Evolutionary conservation across 73 alveolate species (phyloP).

Genomic region (Blepharisma stoltei): DNA sequence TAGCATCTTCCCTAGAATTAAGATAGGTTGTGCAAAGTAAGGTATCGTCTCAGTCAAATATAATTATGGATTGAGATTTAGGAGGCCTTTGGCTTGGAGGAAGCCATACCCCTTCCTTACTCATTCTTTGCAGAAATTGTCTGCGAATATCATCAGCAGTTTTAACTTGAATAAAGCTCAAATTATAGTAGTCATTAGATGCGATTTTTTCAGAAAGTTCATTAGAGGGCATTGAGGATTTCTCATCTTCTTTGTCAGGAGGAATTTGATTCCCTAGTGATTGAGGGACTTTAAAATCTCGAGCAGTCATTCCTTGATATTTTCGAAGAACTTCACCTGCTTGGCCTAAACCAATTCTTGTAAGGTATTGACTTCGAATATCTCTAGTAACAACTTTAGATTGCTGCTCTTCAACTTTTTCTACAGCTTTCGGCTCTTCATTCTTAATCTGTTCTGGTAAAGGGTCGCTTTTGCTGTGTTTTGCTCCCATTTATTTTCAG

Average conservation of each 20-base stretch:
- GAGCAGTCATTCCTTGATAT: neutral
- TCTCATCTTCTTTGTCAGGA: neutral
- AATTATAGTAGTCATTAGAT: neutral
- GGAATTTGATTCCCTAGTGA: neutral
- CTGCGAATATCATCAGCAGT: constrained; percentile 43
- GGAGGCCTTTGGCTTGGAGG: constrained; percentile 62
- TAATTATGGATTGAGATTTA: constrained; percentile 69
- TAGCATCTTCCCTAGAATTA: constrained; percentile 65
- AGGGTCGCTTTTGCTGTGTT: too few species aligned
- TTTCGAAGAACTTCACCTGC: neutral
- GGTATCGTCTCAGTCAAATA: constrained; percentile 99
- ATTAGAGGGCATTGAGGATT: neutral
- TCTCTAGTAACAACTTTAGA: neutral
- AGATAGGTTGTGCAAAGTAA: constrained; percentile 93
- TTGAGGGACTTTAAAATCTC: constrained; percentile 26
- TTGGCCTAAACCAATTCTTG: neutral
- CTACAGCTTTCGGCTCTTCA: too few species aligned
- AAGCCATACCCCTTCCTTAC: constrained; percentile 58
- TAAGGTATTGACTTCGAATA: neutral
- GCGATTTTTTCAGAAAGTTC: neutral
- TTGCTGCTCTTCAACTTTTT: neutral
- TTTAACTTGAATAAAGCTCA: neutral
- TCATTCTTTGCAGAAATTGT: constrained; percentile 46
- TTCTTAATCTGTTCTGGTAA: too few species aligned
- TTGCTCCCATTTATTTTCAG: too few species aligned